Base-by-base conservation (phyloP, 768 basidiomycete species). In the Chalciporus sphaerocephalus region DNA sequence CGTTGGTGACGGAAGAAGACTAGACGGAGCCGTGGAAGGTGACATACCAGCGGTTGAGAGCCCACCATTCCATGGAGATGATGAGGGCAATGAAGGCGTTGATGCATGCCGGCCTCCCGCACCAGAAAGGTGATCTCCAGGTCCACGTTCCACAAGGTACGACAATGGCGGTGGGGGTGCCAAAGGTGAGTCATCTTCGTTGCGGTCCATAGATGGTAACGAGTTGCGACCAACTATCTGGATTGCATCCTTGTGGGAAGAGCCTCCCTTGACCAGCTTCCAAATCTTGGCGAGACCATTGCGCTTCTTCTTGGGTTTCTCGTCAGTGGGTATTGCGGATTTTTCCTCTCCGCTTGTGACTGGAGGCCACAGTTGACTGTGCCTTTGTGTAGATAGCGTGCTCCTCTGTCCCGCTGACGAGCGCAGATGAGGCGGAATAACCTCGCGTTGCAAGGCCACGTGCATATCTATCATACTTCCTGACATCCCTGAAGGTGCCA, bases 381-480 rank as follows among this genome's bases (percentile, higher is more conserved):
- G 72, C 41, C 74, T 72, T 43, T 68, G 67, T 12, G 59, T 53
- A 16, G 38, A 73, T 2, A 59, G 24, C 11, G 53, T 57, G 42
- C 63, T 69, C 36, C 66, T 57, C 52, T 76, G 74, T 21, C 63
- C 34, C 43, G 51, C 53, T 41, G 62, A 62, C 25, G 66, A 58
- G 47, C 61, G 65, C 50, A 61, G 54, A 28, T 57, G 53, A 32
- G 62, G 30, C 40, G 63, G 52, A 40, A 69, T 63, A 10, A 61
- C 64, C 66, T 90, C 89, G 25, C 81, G 80, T 50, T 90, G 86
- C 34, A 92, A 72, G 40, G 87, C 89, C 57, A 92, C 74, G 58
- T 92, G 90, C 90, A 92, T 92, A 62, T 92, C 87, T 53, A 92
- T 69, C 87, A 92, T 90, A 57, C 90, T 92, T 42, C 90, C 90